Evolutionary conservation across 805 yeast species (phyloP).

Genomic region (Lipomyces lipofer): DNA sequence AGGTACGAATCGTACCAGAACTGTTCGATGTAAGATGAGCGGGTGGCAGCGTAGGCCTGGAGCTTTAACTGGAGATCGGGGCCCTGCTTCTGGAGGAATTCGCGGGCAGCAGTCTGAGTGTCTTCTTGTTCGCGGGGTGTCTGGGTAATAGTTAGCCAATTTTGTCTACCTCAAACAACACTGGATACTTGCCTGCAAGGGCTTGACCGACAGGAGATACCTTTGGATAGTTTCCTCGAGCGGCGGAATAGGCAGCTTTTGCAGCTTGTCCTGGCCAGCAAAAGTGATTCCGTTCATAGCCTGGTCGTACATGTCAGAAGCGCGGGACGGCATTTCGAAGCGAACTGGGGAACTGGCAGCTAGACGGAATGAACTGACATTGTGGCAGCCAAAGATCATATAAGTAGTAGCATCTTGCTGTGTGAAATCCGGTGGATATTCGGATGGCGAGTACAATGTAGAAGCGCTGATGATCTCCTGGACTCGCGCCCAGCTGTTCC

Average conservation of each 20-base stretch:
- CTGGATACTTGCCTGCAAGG: conserved; percentile 53
- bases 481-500: too few species aligned
- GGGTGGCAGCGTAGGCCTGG: conserved; percentile 57
- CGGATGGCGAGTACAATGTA: too few species aligned
- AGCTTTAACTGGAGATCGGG: conserved; percentile 64
- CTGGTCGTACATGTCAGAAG: background rate
- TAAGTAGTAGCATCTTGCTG: too few species aligned
- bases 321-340: background rate
- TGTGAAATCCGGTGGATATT: too few species aligned
- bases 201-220: conserved; percentile 68
- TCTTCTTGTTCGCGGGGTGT: conserved; percentile 66
- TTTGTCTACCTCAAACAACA: background rate
- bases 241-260: conserved; percentile 79
- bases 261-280: conserved; percentile 57
- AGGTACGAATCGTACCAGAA: conserved; percentile 92
- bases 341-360: too few species aligned
- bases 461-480: too few species aligned
- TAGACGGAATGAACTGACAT: too few species aligned
- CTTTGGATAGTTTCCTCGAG: conserved; percentile 63
- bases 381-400: too few species aligned
- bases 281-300: conserved; percentile 47
- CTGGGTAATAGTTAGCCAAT: conserved; percentile 11
- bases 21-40: conserved; percentile 85
- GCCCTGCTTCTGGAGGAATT: conserved; percentile 57
- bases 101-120: conserved; percentile 59